Base-by-base conservation (phyloP, 1,139 yeast species). In the Pichia sp. region DNA sequence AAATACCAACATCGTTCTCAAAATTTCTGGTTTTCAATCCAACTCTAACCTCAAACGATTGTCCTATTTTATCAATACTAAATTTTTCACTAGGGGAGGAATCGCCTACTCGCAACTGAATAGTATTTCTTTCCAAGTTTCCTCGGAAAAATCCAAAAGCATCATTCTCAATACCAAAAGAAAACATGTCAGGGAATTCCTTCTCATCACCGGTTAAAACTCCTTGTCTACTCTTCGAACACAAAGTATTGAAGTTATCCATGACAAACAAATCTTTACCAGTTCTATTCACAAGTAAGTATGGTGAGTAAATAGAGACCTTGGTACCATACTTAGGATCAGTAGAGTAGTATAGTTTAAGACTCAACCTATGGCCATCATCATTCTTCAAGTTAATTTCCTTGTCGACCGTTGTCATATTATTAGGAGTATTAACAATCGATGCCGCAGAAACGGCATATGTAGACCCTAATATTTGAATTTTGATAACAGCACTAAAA, bases 41-140 rank as follows among this genome's bases (percentile, higher is more conserved):
- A 47, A 90, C 78, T 8, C 75, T 75, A 2, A 86, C 78, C 54
- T 90, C 95, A 48, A 80, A 78, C 0, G 84, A 75, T 62, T 90
- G 95, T 0, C 99, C 99, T 57, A 93, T 79, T 2, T 96, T 95
- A 67, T 92, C 97, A 64, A 93, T 84, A 68, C 96, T 86, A 48
- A 90, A 74, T 0, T 91, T 89, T 0, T 75, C 70, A 57, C 97
- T 87, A 83, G 89, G 81, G n/a, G 75, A 75, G 0, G 96, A 86
- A 55, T 87, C 89, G 2, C 80, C 88, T 36, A 89, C 75, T 58
- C 79, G 78, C 12, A 92, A 64, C n/a, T 78, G 68, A 0, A 95
- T 96, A 57, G 96, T 76, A 62, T 86, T 86, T 48, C 77, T 79
- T 48, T 84, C 77, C 31, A 66, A 58, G 46, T 64, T 66, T 12